Evolutionary conservation across 257 asterid genomes (phyloP).

Genomic region (Penstemon davidsonii): DNA sequence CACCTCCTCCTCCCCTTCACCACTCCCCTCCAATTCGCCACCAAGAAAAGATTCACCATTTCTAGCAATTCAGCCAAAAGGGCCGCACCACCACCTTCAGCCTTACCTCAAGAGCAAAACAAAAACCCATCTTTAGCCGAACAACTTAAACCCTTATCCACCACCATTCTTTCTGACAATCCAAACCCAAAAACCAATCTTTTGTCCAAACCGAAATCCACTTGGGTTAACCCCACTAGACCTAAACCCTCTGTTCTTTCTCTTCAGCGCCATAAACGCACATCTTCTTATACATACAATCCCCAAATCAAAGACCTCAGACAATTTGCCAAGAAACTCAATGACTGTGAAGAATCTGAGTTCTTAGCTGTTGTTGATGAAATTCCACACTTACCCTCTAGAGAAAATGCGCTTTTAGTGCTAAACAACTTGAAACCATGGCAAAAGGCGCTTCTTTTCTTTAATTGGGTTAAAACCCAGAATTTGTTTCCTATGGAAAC

Average conservation of each 20-base stretch:
- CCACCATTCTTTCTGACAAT: slow-evolving; percentile 66
- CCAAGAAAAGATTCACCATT: slow-evolving; percentile 43
- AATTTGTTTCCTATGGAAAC: slow-evolving; percentile 72
- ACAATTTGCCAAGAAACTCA: slow-evolving; percentile 60
- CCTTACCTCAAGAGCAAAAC: slow-evolving; percentile 36
- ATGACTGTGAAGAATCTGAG: slow-evolving; percentile 63
- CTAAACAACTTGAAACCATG: slow-evolving; percentile 64
- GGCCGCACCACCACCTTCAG: slow-evolving; percentile 39
- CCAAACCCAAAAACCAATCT: slow-evolving; percentile 44
- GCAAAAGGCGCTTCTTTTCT: slow-evolving; percentile 67
- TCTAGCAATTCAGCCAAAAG: slow-evolving; percentile 46
- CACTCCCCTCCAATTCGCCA: slow-evolving; percentile 35
- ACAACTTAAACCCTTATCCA: slow-evolving; percentile 78
- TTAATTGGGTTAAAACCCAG: slow-evolving; percentile 72
- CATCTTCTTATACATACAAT: slow-evolving; percentile 47
- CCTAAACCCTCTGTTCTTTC: slow-evolving; percentile 81
- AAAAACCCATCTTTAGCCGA: slow-evolving; percentile 70
- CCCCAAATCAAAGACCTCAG: slow-evolving; percentile 73
- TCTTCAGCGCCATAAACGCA: slow-evolving; percentile 79
- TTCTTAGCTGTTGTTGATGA: slow-evolving; percentile 53
- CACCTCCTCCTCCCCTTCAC: slow-evolving; percentile 38
- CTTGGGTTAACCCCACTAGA: slow-evolving; percentile 91
- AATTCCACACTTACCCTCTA: slow-evolving; percentile 56
- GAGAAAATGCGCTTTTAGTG: slow-evolving; percentile 75
- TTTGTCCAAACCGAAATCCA: slow-evolving; percentile 75